Conservation (phyloP, 176 grass and related monocot species). For the Lolium multiflorum region DNA sequence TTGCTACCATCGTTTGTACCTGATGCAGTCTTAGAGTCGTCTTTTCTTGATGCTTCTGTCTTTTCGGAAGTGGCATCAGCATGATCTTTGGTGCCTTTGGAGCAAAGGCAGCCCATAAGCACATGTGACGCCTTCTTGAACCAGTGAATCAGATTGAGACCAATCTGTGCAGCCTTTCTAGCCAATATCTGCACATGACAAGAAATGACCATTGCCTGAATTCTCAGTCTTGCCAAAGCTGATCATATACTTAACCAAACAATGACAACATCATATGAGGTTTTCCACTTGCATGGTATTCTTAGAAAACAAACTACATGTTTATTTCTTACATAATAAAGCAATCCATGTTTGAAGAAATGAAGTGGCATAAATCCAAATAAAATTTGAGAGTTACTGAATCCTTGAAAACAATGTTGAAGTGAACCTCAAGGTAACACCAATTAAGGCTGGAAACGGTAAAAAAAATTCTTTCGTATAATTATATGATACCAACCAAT, state of each 20-base stretch:
- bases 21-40: too few species aligned
- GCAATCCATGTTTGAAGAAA: neutral
- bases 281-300: slow-evolving; percentile 29
- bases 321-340: neutral
- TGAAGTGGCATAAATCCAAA: neutral
- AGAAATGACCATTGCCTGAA: slow-evolving; percentile 43
- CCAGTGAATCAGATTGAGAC: too few species aligned
- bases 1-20: too few species aligned
- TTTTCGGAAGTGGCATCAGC: too few species aligned
- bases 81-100: too few species aligned
- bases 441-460: neutral
- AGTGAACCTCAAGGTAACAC: neutral
- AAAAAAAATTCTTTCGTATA: neutral
- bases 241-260: slow-evolving; percentile 10
- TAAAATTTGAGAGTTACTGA: slow-evolving; percentile 14
- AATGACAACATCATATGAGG: slow-evolving; percentile 2
- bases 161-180: slow-evolving; percentile 19
- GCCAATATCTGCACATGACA: slow-evolving; percentile 48
- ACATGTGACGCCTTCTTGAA: too few species aligned
- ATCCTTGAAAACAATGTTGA: slow-evolving; percentile 10
- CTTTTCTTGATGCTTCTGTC: too few species aligned
- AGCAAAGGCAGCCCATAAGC: too few species aligned
- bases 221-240: slow-evolving; percentile 32
- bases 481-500: slow-evolving; percentile 9
- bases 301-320: slow-evolving; percentile 20